phyloP scores from a whole-genome alignment of 305 asterid species.

The Caryopteris hybrid region DNA sequence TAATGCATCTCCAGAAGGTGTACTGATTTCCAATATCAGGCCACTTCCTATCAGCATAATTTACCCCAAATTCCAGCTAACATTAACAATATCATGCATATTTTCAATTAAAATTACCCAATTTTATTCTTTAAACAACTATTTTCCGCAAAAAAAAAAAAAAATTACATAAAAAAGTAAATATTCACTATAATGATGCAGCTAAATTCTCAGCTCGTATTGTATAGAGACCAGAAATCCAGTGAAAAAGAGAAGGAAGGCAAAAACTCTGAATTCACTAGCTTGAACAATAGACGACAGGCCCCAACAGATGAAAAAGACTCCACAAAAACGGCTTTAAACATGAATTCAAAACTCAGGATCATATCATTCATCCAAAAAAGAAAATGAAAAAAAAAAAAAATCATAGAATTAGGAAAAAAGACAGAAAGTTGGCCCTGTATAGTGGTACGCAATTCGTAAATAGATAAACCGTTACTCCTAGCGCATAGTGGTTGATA shows the following conservation, averaged over 20 bases:
- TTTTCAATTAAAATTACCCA: background rate
- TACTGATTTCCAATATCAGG: background rate
- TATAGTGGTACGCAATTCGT: background rate
- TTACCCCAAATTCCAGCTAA: background rate
- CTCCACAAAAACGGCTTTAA: background rate
- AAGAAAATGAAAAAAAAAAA: background rate
- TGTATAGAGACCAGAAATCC: background rate
- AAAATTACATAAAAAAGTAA: background rate
- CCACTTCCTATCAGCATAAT: background rate
- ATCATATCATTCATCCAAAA: conserved; percentile 8
- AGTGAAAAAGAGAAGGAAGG: background rate
- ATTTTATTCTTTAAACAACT: too few relatives aligned
- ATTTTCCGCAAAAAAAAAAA: background rate
- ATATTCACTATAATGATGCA: background rate
- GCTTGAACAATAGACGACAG: background rate
- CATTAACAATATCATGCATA: background rate
- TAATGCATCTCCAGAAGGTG: background rate
- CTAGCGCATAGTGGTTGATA: background rate
- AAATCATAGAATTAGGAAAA: background rate
- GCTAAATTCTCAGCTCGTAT: too few relatives aligned
- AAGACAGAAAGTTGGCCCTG: background rate
- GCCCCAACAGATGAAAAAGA: background rate
- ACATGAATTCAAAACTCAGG: background rate
- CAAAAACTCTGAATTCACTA: background rate
- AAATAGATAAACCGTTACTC: background rate